Base-by-base conservation (phyloP, 805 yeast species). In the Kodamaea laetipori region DNA sequence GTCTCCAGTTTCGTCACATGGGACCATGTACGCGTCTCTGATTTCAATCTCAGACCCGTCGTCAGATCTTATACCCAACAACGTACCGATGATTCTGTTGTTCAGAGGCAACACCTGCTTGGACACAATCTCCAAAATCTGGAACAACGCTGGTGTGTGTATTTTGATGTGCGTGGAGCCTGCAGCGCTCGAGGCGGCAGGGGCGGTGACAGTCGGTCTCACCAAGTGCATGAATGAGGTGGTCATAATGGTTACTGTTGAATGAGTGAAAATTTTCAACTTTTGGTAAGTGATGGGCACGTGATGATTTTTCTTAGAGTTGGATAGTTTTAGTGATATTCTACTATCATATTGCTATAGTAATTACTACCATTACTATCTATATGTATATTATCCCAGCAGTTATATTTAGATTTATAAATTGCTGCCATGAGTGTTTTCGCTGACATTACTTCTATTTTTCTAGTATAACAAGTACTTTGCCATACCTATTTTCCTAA, bases 1-100 rank as follows among this genome's bases (percentile, higher is more conserved):
- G 48, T 85, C 94, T 1, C 75, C 76, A 31, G 81, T 87, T 60
- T 86, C 95, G 41, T 59, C 61, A 57, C 87, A 87, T 35, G 95
- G 94, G 45, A 89, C 94, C 61, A 87, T 76, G 64, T 83, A 89
- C 13, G 89, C 85, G 49, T 81, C 86, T 59, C 80, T 77, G 55
- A 89, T 71, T 55, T 83, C 92, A 35, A 86, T 74, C 55, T 78
- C 84, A 12, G 78, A 68, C 10, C 95, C 95, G 60, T 88, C 96
- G 48, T 88, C 95, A 18, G 90, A 83, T 62, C 95, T 77, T 37
- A 76, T 66, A 25, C 96, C 96, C 37, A 89, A 71, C 47, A 89
- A 74, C 10, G 95, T 86, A 48, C 96, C 96, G 53, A 89, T 82
- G 48, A 84, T 79, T 62, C 94, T 77, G 51, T 71, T 68, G 50